A percentile compares a stretch with the other conserved stretches of the same genome.
phyloP scores from a whole-genome alignment of 352 stramenopile species.

The Phytophthora melonis region DNA sequence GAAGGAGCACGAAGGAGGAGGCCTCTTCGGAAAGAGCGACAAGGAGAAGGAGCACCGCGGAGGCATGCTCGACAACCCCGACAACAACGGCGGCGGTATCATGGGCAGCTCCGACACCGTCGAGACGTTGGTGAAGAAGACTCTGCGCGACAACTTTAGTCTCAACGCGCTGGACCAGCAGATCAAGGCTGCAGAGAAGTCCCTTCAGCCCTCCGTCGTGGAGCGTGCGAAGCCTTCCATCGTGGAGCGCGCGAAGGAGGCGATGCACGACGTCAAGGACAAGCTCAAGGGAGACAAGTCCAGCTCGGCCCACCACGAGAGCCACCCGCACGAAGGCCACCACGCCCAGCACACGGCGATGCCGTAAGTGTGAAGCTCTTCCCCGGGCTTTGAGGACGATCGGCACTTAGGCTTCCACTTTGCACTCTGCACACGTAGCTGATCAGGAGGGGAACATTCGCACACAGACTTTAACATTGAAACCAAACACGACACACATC shows the following conservation, averaged over 20 bases:
- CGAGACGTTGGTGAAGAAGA: constrained; percentile 35
- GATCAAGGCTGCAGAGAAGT: constrained; percentile 33
- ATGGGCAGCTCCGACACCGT: constrained; percentile 37
- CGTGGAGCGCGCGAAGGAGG: constrained; percentile 41
- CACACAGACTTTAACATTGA: neutral
- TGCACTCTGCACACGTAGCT: neutral
- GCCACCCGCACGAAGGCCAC: constrained; percentile 16
- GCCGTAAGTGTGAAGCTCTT: neutral
- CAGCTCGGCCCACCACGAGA: constrained; percentile 9
- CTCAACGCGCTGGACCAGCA: constrained; percentile 32
- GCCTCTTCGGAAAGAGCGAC: constrained; percentile 3
- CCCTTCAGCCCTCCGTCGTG: constrained; percentile 33
- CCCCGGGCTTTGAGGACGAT: neutral
- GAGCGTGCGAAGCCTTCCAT: constrained; percentile 45
- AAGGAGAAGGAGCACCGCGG: constrained; percentile 15
- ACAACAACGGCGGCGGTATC: constrained; percentile 35
- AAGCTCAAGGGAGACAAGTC: constrained; percentile 41
- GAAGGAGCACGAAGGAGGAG: constrained; percentile 10
- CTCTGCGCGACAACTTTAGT: constrained; percentile 36
- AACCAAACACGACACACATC: neutral
- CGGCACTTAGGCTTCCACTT: neutral
- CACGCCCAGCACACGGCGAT: constrained; percentile 13
- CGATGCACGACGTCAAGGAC: constrained; percentile 40
- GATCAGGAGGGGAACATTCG: neutral
- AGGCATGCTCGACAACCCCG: constrained; percentile 7